These are phyloP conservation scores for Ceratopteris richardii DNA, from an alignment of 75 land plant species.

Conservation along the genomic window DNA sequence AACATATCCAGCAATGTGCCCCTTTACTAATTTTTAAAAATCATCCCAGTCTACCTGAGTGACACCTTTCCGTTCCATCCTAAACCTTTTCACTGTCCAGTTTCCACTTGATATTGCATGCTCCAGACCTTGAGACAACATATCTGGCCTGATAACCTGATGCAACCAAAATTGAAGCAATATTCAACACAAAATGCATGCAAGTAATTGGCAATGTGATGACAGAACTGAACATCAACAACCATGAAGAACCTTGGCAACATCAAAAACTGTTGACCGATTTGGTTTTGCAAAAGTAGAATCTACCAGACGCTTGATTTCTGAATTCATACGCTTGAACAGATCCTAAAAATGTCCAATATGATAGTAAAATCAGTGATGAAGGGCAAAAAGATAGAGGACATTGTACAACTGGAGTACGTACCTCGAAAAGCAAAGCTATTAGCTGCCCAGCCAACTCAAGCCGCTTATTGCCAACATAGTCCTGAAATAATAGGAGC, in stretches of 20 bases:
- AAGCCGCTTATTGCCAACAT: slow-evolving; percentile 94
- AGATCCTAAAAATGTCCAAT: slow-evolving; percentile 47
- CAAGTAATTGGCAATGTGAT: too few species aligned
- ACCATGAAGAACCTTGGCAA: slow-evolving; percentile 35
- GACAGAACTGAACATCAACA: not conserved
- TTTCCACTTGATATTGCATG: slow-evolving; percentile 93
- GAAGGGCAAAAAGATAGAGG: not conserved
- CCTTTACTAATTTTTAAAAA: too few species aligned
- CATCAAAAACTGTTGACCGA: slow-evolving; percentile 63
- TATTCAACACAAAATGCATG: slow-evolving; percentile 1
- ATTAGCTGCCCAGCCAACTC: slow-evolving; percentile 95
- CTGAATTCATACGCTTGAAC: slow-evolving; percentile 73
- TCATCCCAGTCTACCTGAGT: slow-evolving; percentile 89
- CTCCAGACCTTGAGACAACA: slow-evolving; percentile 64
- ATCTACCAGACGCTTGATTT: slow-evolving; percentile 40
- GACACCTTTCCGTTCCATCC: slow-evolving; percentile 86
- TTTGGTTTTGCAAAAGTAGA: slow-evolving; percentile 33
- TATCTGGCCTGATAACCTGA: slow-evolving; percentile 39
- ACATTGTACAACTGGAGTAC: not conserved
- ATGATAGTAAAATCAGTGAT: too few species aligned
- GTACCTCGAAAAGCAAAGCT: slow-evolving; percentile 90
- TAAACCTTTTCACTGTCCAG: slow-evolving; percentile 80
- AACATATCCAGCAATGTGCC: too few species aligned
- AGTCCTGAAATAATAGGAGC: slow-evolving; percentile 83
- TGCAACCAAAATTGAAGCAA: too few species aligned